Evolutionary conservation across 352 stramenopile genomes (phyloP), one percentile per base, ranked within the genome.

Genomic region (Pilasporangium apinafurcum): DNA sequence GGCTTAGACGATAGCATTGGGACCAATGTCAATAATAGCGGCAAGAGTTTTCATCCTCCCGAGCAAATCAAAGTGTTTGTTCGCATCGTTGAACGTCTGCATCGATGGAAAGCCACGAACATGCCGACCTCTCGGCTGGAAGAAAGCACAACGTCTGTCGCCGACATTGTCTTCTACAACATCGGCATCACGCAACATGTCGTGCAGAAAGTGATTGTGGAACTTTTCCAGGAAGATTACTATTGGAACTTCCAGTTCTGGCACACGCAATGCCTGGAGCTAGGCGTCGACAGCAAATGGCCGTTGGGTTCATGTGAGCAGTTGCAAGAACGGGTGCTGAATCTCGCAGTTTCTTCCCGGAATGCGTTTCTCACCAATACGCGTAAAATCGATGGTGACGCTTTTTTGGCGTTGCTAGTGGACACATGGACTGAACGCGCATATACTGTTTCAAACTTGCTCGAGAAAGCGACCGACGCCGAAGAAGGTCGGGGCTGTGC

Each of bases 211-310:
- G 65, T 92, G 2, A 66, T 89, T 26, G 30, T 37, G 1, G 76
- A 89, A 44, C 67, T 92, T 37, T 92, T 92, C 21, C 53, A 65
- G 34, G 62, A 86, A 16, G 79, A 88, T 22, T 83, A 68, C 47
- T 86, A 80, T 53, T 92, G 79, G 79, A 80, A 83, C 43, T 84
- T 89, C 32, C 56, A 75, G 36, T 92, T 89, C 55, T 86, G 78
- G 66, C 39, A 73, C 34, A 51, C 59, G 25, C 68, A 75, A 14
- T 85, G 70, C 62, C 51, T 48, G 13, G 79, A 92, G 48, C 58
- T 92, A 14, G 42, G 50, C 31, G 51, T 89, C 27, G 43, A 68
- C 21, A 79, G 62, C 33, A 45, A 52, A 17, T 92, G 79, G 79
- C 74, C 76, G 2, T 7, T 25, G 5, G 46, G 33, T 8, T 59